Base-by-base conservation (phyloP, 768 basidiomycete species). In the Tricholoma saponaceum region DNA sequence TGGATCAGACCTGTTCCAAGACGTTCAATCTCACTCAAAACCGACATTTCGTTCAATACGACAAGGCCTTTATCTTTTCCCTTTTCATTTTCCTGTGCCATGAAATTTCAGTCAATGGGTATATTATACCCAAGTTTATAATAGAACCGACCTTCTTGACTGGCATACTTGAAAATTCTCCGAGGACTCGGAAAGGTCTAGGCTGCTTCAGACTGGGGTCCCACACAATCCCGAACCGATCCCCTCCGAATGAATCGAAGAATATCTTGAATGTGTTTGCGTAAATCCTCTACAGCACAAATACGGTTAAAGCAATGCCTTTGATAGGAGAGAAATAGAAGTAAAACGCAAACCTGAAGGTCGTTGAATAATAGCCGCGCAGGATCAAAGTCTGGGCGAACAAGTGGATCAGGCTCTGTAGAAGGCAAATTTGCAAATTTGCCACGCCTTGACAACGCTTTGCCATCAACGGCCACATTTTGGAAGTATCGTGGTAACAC, bases 171-270 rank as follows among this genome's bases (percentile, higher is more conserved):
- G 90, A 92, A 71, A 89, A 96, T 9, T 89, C 89, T 23, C 89
- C 85, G 46, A 95, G 76, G 6, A 93, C 91, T 59, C 89, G 84
- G 77, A 95, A 93, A 4, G 85, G 78, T 47, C 87, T 75, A 0
- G 83, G 71, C 23, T 79, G 73, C 56, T 79, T 81, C 32, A 92
- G 72, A 13, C 76, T 77, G 5, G 92, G 88, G 64, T 95, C 90
- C 92, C 94, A 98, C 1, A 97, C 86, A 0, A 80, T 86, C 5
- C 92, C 95, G 52, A 95, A 87, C 32, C 76, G 75, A 56, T 83
- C 76, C 0, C 95, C 93, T 12, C 97, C 97, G 32, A 85, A 79
- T 0, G 82, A 75, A 62, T 98, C 95, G 63, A 84, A 83, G 77
- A 98, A 99, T 37, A 96, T 78, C 57, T 90, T 83, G 61, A 91